A percentile compares a stretch with the other conserved stretches of the same genome.
Conservation (phyloP, 352 stramenopile genomes). For the Phytophthora cactorum region DNA sequence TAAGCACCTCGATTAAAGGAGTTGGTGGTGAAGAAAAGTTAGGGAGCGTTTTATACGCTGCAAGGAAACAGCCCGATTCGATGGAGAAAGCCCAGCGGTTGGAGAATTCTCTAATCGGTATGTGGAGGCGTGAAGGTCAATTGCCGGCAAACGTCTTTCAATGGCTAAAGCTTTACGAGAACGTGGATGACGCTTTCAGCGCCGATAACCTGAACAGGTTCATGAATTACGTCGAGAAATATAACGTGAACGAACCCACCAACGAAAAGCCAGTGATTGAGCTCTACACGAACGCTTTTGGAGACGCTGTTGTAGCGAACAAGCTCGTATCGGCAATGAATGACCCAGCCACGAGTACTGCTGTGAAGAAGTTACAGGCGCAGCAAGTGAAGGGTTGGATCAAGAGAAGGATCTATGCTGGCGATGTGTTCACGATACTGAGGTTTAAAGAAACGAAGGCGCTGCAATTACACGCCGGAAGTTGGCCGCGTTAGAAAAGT, state of each 20-base stretch:
- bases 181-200: neutral
- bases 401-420: neutral
- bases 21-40: neutral
- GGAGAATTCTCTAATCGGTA: neutral
- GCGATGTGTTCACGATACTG: neutral
- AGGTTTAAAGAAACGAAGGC: neutral
- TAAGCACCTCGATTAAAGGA: neutral
- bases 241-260: neutral
- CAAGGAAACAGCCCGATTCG: neutral
- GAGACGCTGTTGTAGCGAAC: neutral
- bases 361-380: neutral
- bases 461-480: neutral
- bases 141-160: neutral
- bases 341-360: neutral
- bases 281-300: neutral
- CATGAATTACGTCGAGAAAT: neutral
- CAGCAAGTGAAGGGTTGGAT: neutral
- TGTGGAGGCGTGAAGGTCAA: neutral
- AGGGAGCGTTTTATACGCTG: neutral
- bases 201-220: neutral
- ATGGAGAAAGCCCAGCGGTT: neutral
- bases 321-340: neutral
- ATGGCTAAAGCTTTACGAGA: neutral
- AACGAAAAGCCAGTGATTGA: neutral
- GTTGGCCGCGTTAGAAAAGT: neutral